Percentiles rank a stretch among this genome's conserved stretches.
Conservation (phyloP, 768 basidiomycete species). For the Suillus occidentalis region DNA sequence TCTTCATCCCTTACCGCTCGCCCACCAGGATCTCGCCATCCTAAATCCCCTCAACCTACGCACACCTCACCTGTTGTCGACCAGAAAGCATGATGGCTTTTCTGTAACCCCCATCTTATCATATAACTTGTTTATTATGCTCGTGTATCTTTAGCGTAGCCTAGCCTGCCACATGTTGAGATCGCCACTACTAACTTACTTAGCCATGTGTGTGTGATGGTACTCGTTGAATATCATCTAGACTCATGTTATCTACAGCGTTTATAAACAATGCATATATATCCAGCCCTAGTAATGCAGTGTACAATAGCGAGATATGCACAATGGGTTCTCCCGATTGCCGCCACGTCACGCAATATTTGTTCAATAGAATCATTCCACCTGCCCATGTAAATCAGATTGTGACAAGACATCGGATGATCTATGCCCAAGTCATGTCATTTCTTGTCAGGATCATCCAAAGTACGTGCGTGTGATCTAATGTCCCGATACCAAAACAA, state of each 20-base stretch:
- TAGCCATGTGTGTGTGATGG: slow-evolving; percentile 7
- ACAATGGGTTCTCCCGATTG: neutral
- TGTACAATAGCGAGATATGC: neutral
- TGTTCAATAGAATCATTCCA: neutral
- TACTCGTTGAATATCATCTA: slow-evolving; percentile 4
- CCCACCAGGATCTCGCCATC: slow-evolving; percentile 13
- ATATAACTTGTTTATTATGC: slow-evolving; percentile 22
- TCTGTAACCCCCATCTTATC: slow-evolving; percentile 13
- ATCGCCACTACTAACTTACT: slow-evolving; percentile 6
- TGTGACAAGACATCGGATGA: neutral
- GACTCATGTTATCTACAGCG: neutral
- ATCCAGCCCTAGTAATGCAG: neutral
- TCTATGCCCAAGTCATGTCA: slow-evolving; percentile 6
- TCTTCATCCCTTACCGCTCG: slow-evolving; percentile 11
- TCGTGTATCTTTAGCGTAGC: slow-evolving; percentile 24
- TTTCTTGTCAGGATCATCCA: slow-evolving; percentile 9
- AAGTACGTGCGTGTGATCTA: slow-evolving; percentile 14
- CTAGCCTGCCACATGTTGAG: neutral
- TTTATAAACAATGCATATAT: neutral
- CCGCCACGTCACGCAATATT: neutral
- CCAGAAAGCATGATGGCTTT: slow-evolving; percentile 24
- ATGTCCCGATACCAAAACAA: slow-evolving; percentile 21
- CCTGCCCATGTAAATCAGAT: neutral
- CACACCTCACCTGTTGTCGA: slow-evolving; percentile 20
- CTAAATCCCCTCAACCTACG: slow-evolving; percentile 14